Conservation (phyloP, 2,329 filamentous ascomycete genomes). For the Lachnellula willkommii region DNA sequence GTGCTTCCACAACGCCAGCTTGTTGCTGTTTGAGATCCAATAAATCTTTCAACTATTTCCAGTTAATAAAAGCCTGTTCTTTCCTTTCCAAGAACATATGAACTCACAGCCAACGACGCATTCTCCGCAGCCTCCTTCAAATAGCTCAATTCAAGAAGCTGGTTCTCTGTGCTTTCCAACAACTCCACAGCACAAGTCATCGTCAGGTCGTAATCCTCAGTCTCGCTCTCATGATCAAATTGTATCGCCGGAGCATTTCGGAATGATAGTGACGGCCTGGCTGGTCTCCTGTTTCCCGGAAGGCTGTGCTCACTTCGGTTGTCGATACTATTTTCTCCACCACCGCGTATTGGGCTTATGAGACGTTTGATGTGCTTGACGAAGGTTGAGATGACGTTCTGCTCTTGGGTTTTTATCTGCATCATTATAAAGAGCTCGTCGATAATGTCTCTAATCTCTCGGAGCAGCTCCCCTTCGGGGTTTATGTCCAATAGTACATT, state of each 20-base stretch:
- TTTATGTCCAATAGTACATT: conserved; percentile 36
- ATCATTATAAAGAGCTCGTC: conserved; percentile 44
- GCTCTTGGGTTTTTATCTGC: conserved; percentile 30
- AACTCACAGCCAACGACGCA: not conserved
- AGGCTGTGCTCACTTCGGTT: not conserved
- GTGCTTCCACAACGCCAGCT: conserved; percentile 40
- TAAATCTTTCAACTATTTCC: conserved; percentile 29
- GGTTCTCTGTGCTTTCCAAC: conserved; percentile 2
- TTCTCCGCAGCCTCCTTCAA: conserved; percentile 3
- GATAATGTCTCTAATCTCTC: conserved; percentile 41
- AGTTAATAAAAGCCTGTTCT: not conserved
- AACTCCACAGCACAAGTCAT: conserved; percentile 5
- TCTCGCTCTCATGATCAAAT: not conserved
- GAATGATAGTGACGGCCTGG: not conserved
- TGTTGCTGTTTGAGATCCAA: conserved; percentile 43
- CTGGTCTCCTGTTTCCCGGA: not conserved
- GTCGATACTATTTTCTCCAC: not conserved
- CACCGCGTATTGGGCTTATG: not conserved
- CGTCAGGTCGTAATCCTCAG: conserved; percentile 4
- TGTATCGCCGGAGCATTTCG: not conserved
- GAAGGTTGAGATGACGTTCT: conserved; percentile 6
- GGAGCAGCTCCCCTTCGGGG: conserved; percentile 36
- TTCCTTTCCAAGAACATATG: not conserved
- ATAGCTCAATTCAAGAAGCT: not conserved
- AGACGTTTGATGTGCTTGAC: conserved; percentile 6